These are phyloP conservation scores for Sicyos edulis DNA, from an alignment of 306 rosid genomes.

Conservation along the genomic window DNA sequence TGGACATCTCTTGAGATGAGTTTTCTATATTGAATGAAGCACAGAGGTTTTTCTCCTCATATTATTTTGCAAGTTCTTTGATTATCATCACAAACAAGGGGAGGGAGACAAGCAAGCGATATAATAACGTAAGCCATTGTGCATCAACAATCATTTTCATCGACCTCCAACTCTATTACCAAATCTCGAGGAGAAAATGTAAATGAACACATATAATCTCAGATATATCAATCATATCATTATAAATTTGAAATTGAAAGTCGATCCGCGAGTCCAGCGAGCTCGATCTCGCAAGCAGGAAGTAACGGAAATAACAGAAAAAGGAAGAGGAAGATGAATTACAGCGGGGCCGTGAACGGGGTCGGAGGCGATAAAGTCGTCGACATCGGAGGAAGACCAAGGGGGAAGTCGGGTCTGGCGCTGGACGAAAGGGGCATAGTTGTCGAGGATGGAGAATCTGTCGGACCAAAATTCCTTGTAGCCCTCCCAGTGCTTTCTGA, in stretches of 20 bases:
- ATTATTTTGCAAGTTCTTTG: too few relatives aligned
- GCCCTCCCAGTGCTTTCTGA: conserved; percentile 43
- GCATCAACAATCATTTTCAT: neutral
- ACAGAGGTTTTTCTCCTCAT: too few relatives aligned
- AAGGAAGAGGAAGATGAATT: conserved; percentile 16
- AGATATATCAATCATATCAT: neutral
- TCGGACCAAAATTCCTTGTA: conserved; percentile 66
- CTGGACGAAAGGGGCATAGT: conserved; percentile 45
- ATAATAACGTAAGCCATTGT: neutral
- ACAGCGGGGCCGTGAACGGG: conserved; percentile 73
- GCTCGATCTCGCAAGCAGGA: neutral
- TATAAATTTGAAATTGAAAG: neutral
- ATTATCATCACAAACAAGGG: too few relatives aligned
- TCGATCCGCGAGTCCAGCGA: neutral
- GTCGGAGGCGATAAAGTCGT: conserved; percentile 63
- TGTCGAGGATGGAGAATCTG: conserved; percentile 49
- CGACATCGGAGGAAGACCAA: conserved; percentile 66
- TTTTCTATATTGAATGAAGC: too few relatives aligned
- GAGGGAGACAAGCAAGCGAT: too few relatives aligned
- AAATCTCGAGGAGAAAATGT: neutral
- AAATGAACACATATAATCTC: neutral
- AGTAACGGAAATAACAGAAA: neutral
- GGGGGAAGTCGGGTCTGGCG: conserved; percentile 53
- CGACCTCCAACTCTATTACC: neutral
- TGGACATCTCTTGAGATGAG: too few relatives aligned